Evolutionary conservation across 2,329 filamentous ascomycete genomes (phyloP).

Genomic region (Stagonosporopsis tanaceti): DNA sequence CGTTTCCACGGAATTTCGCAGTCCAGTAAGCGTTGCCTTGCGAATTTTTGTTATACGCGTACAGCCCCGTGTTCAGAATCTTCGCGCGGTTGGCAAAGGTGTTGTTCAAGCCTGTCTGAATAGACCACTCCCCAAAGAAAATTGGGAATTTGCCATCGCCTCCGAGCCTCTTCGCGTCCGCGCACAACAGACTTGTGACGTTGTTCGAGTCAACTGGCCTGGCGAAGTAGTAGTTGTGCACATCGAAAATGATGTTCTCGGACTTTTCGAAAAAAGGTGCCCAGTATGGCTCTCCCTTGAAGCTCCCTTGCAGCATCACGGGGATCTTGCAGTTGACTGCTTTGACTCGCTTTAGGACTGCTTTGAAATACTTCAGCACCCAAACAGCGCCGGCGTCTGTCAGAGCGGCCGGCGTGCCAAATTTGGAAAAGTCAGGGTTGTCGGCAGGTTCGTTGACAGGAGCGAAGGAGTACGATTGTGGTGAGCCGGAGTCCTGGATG

Average conservation of each 20-base stretch:
- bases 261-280: conserved; percentile 13
- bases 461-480: conserved; percentile 45
- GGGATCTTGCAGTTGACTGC: conserved; percentile 28
- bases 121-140: conserved; percentile 49
- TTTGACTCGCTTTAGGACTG: conserved; percentile 22
- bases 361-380: conserved; percentile 45
- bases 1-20: conserved; percentile 27
- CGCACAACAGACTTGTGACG: conserved; percentile 22
- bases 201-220: conserved; percentile 22
- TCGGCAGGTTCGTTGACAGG: conserved; percentile 52
- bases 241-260: conserved; percentile 34
- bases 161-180: conserved; percentile 24
- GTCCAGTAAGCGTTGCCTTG: conserved; percentile 45
- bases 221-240: conserved; percentile 39
- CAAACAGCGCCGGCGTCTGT: conserved; percentile 40
- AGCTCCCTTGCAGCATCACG: conserved; percentile 29
- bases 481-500: conserved; percentile 38
- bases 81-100: conserved; percentile 36
- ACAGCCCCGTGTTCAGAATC: conserved; percentile 43
- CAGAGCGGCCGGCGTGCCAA: conserved; percentile 43
- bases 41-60: conserved; percentile 45
- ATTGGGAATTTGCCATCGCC: conserved; percentile 29
- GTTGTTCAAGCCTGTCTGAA: conserved; percentile 47
- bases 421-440: conserved; percentile 40
- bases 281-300: conserved; percentile 33